Percentiles rank a stretch among this genome's conserved stretches.
Conservation (phyloP, 2,329 filamentous ascomycete species). For the Curvularia sp. region DNA sequence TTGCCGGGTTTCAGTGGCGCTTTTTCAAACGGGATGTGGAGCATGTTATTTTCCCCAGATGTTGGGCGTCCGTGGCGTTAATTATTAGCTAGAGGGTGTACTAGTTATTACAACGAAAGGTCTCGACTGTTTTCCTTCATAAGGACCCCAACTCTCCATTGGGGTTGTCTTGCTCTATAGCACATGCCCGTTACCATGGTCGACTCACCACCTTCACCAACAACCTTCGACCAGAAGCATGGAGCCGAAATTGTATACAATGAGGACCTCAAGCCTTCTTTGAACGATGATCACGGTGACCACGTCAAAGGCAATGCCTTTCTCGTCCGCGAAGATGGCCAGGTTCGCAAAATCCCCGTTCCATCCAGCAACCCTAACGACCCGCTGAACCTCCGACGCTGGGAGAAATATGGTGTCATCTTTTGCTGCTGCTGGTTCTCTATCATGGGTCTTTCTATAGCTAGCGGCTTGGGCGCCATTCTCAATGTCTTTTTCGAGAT, state of each 20-base stretch:
- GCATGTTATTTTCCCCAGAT: background rate
- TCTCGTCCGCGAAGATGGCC: conserved; percentile 2
- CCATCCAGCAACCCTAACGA: conserved; percentile 1
- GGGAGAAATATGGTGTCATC: conserved; percentile 1
- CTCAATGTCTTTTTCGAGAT: conserved; percentile 1
- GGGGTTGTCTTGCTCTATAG: background rate
- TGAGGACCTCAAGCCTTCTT: background rate
- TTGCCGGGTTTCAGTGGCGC: background rate
- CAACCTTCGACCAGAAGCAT: background rate
- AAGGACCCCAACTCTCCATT: background rate
- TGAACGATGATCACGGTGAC: background rate
- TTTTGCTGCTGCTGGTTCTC: conserved; percentile 8
- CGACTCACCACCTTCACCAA: too few relatives aligned
- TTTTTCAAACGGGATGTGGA: background rate
- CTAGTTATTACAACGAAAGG: background rate
- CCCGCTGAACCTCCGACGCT: background rate
- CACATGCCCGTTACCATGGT: background rate
- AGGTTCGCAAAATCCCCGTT: background rate
- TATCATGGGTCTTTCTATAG: conserved; percentile 3
- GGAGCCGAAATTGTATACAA: background rate
- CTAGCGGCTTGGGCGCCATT: background rate
- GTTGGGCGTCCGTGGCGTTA: background rate
- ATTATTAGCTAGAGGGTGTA: background rate
- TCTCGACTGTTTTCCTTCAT: background rate
- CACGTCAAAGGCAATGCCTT: conserved; percentile 7